These are phyloP conservation scores for Ophiostoma perfectum DNA, from an alignment of 2,329 filamentous ascomycete species.

Conservation along the genomic window DNA sequence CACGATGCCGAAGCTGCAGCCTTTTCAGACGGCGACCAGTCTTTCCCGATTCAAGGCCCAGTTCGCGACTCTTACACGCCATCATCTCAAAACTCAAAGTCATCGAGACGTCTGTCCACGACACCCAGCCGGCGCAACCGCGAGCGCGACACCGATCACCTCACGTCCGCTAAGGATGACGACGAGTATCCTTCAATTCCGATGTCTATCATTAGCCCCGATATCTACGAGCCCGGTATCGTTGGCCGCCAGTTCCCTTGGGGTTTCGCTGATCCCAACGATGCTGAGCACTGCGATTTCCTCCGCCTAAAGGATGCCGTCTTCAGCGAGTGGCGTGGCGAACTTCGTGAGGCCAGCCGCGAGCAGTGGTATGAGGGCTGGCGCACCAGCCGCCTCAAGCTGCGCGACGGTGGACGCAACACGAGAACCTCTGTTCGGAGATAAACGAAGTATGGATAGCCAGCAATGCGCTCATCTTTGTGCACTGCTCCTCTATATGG, in stretches of 20 bases:
- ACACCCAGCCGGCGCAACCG: conserved; percentile 44
- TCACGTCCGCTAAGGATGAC: conserved; percentile 35
- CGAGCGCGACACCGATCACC: conserved; percentile 46
- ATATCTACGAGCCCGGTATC: conserved; percentile 74
- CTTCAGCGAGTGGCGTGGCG: conserved; percentile 87
- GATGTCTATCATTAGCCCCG: conserved; percentile 88
- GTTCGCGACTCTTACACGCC: conserved; percentile 20
- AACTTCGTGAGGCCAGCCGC: conserved; percentile 82
- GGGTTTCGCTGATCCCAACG: conserved; percentile 93
- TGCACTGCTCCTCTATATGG: not conserved
- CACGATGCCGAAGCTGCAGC: conserved; percentile 30
- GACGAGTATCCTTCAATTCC: conserved; percentile 68
- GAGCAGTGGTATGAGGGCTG: conserved; percentile 95
- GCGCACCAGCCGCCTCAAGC: conserved; percentile 68
- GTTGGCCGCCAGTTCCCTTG: conserved; percentile 88
- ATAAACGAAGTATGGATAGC: conserved; percentile 26
- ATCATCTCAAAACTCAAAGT: conserved; percentile 30
- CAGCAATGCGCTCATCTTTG: not conserved
- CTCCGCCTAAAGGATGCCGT: conserved; percentile 82
- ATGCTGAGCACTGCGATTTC: conserved; percentile 91
- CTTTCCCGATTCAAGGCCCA: conserved; percentile 33
- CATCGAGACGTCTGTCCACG: conserved; percentile 44
- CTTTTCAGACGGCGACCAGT: conserved; percentile 31
- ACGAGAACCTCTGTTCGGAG: conserved; percentile 32
- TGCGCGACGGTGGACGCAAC: conserved; percentile 40